Conservation (phyloP, 805 yeast species). For the Clavispora santaluciae region DNA sequence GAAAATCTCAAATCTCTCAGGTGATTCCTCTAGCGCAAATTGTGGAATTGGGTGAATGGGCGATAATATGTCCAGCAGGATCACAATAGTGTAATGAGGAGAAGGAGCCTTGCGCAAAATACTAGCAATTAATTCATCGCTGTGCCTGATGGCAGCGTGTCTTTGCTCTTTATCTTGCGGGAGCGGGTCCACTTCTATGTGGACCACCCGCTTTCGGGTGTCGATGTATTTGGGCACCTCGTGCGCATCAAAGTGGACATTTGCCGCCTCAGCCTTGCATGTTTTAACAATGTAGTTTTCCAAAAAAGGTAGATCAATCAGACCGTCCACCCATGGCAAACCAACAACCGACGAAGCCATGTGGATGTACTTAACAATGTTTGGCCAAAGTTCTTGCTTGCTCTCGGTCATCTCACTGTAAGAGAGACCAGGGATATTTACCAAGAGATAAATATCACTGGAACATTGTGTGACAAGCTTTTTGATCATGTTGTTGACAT, state of each 20-base stretch:
- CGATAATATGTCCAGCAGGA: conserved; percentile 35
- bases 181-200: conserved; percentile 52
- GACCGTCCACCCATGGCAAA: conserved; percentile 46
- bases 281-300: conserved; percentile 39
- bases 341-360: conserved; percentile 59
- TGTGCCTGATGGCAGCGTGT: conserved; percentile 26
- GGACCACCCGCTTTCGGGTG: conserved; percentile 55
- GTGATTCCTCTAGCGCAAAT: conserved; percentile 25
- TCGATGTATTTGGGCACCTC: conserved; percentile 58
- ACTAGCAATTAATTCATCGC: conserved; percentile 47
- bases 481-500: conserved; percentile 32
- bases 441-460: conserved; percentile 33
- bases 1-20: conserved; percentile 42
- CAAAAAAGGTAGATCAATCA: conserved; percentile 40
- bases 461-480: conserved; percentile 34
- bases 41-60: conserved; percentile 29
- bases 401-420: conserved; percentile 23
- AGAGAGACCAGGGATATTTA: conserved; percentile 37
- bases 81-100: conserved; percentile 60
- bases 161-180: conserved; percentile 20
- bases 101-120: conserved; percentile 68
- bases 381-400: conserved; percentile 40
- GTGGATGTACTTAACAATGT: conserved; percentile 46
- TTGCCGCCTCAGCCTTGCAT: conserved; percentile 49
- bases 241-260: conserved; percentile 36